These are phyloP conservation scores for Nectriaceae sp. DNA, from an alignment of 2,329 filamentous ascomycete species.

Conservation along the genomic window DNA sequence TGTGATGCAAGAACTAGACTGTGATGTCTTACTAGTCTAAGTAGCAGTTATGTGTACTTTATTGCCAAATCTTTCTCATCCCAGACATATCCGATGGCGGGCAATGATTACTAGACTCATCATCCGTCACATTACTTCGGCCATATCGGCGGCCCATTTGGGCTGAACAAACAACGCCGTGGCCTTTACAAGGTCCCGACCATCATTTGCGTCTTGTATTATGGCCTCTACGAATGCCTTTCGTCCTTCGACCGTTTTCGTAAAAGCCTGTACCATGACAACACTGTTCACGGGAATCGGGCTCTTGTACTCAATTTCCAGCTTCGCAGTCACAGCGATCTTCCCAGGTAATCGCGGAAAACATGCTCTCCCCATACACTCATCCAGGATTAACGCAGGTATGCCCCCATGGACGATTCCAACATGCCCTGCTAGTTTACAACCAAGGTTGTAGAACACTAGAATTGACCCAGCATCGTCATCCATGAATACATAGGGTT, in stretches of 20 bases:
- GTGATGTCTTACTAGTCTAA: conserved; percentile 5
- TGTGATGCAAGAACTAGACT: conserved; percentile 7
- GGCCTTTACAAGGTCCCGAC: conserved; percentile 10
- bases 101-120: neutral
- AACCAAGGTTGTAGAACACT: conserved; percentile 14
- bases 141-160: conserved; percentile 10
- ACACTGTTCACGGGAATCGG: conserved; percentile 14
- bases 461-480: conserved; percentile 6
- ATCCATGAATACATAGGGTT: conserved; percentile 7
- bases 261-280: conserved; percentile 11
- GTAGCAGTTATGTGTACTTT: neutral
- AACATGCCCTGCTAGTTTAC: conserved; percentile 17
- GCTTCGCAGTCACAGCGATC: conserved; percentile 18
- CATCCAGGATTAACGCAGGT: conserved; percentile 20
- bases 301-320: conserved; percentile 19
- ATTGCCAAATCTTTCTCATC: neutral
- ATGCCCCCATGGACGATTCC: conserved; percentile 24
- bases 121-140: neutral
- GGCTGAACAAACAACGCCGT: conserved; percentile 19
- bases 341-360: conserved; percentile 12
- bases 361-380: conserved; percentile 16
- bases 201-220: conserved; percentile 14
- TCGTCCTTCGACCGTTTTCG: conserved; percentile 14
- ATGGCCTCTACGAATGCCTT: conserved; percentile 18
- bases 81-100: neutral